Evolutionary conservation across 768 basidiomycete species (phyloP).

Genomic region (Gelatoporia subvermispora): DNA sequence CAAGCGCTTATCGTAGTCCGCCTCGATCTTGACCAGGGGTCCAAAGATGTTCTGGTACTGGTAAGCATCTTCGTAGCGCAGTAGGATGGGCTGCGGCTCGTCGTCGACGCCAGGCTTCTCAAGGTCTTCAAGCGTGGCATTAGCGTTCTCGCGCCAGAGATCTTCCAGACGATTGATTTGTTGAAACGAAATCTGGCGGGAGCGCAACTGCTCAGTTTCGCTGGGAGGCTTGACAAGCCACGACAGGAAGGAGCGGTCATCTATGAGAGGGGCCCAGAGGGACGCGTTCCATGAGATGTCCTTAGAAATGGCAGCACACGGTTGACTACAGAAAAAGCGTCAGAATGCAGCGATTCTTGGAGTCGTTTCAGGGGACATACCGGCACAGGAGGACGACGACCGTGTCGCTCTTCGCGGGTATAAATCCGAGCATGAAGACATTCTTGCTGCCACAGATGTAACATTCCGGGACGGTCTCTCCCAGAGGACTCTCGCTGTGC

Average conservation of each 20-base stretch:
- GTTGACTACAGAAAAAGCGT: slow-evolving; percentile 62
- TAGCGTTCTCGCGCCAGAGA: slow-evolving; percentile 94
- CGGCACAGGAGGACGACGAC: slow-evolving; percentile 96
- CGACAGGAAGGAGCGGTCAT: slow-evolving; percentile 97
- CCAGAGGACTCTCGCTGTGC: slow-evolving; percentile 91
- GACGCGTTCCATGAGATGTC: slow-evolving; percentile 99
- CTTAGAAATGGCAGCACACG: slow-evolving; percentile 93
- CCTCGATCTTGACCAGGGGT: slow-evolving; percentile 98
- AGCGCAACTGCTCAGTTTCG: slow-evolving; percentile 93
- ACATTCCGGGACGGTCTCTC: slow-evolving; percentile 97
- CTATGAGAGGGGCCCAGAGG: slow-evolving; percentile 97
- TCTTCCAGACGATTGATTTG: slow-evolving; percentile 98
- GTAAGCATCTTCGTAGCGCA: slow-evolving; percentile 96
- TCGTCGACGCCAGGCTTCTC: slow-evolving; percentile 98
- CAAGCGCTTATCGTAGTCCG: slow-evolving; percentile 95
- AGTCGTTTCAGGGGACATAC: slow-evolving; percentile 40
- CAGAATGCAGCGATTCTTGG: background rate
- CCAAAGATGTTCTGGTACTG: slow-evolving; percentile 99
- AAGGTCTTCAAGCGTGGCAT: slow-evolving; percentile 91
- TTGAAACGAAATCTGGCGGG: slow-evolving; percentile 93
- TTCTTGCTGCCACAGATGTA: slow-evolving; percentile 99
- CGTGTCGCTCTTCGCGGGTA: slow-evolving; percentile 98
- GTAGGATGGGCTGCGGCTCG: slow-evolving; percentile 87
- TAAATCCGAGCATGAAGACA: slow-evolving; percentile 98
- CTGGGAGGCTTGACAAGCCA: slow-evolving; percentile 98